Evolutionary conservation across 495 filamentous ascomycete genomes (phyloP), one percentile per base, ranked within the genome.

Genomic region (Usnea hakonensis): DNA sequence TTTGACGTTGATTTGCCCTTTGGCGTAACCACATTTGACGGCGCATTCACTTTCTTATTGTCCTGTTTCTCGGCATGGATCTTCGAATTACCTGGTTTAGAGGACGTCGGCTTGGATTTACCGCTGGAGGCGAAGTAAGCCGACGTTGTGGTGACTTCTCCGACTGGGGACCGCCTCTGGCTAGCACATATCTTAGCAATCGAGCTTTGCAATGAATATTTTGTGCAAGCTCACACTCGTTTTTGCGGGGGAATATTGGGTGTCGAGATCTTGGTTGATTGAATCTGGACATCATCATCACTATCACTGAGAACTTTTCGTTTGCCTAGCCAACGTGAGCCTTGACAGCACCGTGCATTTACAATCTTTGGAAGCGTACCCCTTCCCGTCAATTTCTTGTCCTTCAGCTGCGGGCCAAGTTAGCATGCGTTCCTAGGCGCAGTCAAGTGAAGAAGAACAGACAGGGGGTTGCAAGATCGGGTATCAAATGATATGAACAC

Each of bases 281-380:
- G 21, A 32, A 16, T 13, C 23, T 78, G 78, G 1, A 85, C 84
- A 33, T 89, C 87, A 3, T 91, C 88, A 44, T 89, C 87, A 67
- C 87, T 90, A 57, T 91, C 89, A 65, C 88, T 85, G 37, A 92
- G 75, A 30, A 92, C 81, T 68, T 89, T 90, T 44, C 88, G 82
- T 54, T 77, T 81, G 60, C 82, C 85, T 88, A 62, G 26, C 5
- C 8, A 19, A 14, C 19, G 30, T 64, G 32, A 64, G 62, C 37
- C 28, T 61, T 21, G 32, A 36, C 28, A 33, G 7, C 9, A 17
- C 16, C 13, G 19, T 10, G n/a, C 38, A n/a, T 36, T 30, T 13
- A 37, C 6, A 33, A 16, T 17, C 8, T n/a, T 37, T 10, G 16
- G 32, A 28, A 37, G 21, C 57, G 54, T 43, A 67, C 65, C 65